A percentile compares a stretch with the other conserved stretches of the same genome.
These are phyloP conservation scores for Xanthoparmelia taractica DNA, from an alignment of 495 filamentous ascomycete species.

Conservation along the genomic window DNA sequence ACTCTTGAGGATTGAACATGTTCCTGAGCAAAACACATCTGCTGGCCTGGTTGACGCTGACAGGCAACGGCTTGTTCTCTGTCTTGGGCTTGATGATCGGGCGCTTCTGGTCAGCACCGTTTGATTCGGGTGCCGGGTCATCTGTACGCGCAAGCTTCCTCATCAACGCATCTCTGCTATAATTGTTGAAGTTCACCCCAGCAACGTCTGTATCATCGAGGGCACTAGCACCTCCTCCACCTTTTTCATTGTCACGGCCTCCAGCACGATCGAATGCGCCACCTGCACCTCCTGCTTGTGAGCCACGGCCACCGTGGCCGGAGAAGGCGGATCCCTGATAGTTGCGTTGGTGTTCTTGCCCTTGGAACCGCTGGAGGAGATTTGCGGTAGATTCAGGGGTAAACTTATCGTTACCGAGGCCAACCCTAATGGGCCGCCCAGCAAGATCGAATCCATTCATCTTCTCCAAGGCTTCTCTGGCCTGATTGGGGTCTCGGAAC, in stretches of 20 bases:
- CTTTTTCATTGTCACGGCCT: slow-evolving; percentile 84
- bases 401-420: slow-evolving; percentile 99
- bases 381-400: slow-evolving; percentile 93
- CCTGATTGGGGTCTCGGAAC: slow-evolving; percentile 85
- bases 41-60: slow-evolving; percentile 87
- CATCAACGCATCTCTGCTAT: slow-evolving; percentile 95
- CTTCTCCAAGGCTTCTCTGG: slow-evolving; percentile 89
- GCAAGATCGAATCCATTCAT: slow-evolving; percentile 99
- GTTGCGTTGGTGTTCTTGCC: slow-evolving; percentile 61
- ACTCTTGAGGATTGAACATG: slow-evolving; percentile 91
- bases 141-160: slow-evolving; percentile 94
- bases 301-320: slow-evolving; percentile 80
- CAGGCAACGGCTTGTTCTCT: slow-evolving; percentile 68
- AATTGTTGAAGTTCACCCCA: slow-evolving; percentile 98
- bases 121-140: slow-evolving; percentile 59
- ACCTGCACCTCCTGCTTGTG: slow-evolving; percentile 66
- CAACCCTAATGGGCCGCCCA: slow-evolving; percentile 94
- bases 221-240: slow-evolving; percentile 82
- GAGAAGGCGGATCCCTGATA: slow-evolving; percentile 95
- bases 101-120: slow-evolving; percentile 56
- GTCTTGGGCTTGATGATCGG: slow-evolving; percentile 71
- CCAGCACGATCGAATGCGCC: slow-evolving; percentile 88
- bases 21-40: slow-evolving; percentile 90
- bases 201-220: slow-evolving; percentile 97
- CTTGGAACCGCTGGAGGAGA: slow-evolving; percentile 78